Evolutionary conservation across 2,329 filamentous ascomycete species (phyloP).

Genomic region (Byssochlamys sp.): DNA sequence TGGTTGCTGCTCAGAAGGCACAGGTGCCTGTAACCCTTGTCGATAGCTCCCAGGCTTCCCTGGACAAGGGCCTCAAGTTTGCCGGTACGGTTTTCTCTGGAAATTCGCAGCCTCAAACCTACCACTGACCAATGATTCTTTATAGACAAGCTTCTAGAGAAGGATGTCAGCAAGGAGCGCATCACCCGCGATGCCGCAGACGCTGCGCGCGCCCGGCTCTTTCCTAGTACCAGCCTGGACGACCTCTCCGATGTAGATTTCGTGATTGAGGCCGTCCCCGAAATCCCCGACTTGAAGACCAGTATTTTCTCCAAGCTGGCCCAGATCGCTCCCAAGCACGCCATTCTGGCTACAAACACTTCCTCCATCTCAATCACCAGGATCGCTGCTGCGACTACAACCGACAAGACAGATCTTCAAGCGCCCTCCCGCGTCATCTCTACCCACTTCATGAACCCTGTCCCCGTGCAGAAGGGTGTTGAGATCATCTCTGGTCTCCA

Average conservation of each 20-base stretch:
- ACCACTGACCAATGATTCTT: background rate
- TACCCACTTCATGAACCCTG: conserved; percentile 99
- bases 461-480: conserved; percentile 90
- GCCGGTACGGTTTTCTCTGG: conserved; percentile 52
- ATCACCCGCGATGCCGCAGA: conserved; percentile 75
- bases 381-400: conserved; percentile 77
- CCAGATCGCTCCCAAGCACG: conserved; percentile 68
- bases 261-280: conserved; percentile 92
- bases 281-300: conserved; percentile 78
- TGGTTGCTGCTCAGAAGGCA: conserved; percentile 80
- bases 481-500: conserved; percentile 94
- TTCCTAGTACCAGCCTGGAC: conserved; percentile 62
- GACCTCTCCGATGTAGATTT: conserved; percentile 80
- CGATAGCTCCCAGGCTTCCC: conserved; percentile 70
- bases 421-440: conserved; percentile 81
- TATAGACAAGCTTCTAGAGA: conserved; percentile 78
- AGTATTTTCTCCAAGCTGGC: conserved; percentile 79
- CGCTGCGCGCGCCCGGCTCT: conserved; percentile 59
- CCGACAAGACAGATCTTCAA: conserved; percentile 67
- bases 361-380: conserved; percentile 97
- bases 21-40: conserved; percentile 75
- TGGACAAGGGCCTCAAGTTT: conserved; percentile 83
- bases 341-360: conserved; percentile 92
- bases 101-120: background rate
- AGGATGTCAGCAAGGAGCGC: conserved; percentile 80